These are phyloP conservation scores for Fomitopsis serialis DNA, from an alignment of 768 basidiomycete species.

Conservation along the genomic window DNA sequence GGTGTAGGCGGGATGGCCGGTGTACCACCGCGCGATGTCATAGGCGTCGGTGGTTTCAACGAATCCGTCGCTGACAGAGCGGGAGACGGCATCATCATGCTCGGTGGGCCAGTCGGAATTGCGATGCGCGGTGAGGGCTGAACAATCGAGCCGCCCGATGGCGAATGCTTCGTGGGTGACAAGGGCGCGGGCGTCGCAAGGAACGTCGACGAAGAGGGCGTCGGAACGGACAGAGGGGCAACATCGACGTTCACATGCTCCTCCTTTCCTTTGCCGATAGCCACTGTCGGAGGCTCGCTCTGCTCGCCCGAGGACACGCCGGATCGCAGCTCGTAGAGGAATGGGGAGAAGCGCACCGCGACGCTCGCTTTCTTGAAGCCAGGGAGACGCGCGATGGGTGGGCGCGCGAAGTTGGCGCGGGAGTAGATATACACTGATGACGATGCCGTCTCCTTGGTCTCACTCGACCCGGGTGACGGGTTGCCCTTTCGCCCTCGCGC, in stretches of 20 bases:
- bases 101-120: conserved; percentile 10
- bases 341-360: conserved; percentile 89
- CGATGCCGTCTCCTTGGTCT: conserved; percentile 32
- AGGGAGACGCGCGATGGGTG: conserved; percentile 91
- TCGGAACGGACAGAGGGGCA: conserved; percentile 12
- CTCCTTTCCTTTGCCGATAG: conserved; percentile 64
- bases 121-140: conserved; percentile 46
- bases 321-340: conserved; percentile 85
- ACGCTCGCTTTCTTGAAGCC: conserved; percentile 96
- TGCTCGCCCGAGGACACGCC: conserved; percentile 37
- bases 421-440: conserved; percentile 92
- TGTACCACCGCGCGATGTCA: conserved; percentile 48
- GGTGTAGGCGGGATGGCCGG: conserved; percentile 32
- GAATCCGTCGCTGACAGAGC: conserved; percentile 45
- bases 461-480: conserved; percentile 34
- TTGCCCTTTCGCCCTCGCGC: conserved; percentile 55
- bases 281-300: conserved; percentile 47
- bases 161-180: conserved; percentile 4
- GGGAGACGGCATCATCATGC: conserved; percentile 42
- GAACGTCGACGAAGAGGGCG: conserved; percentile 12
- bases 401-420: conserved; percentile 87
- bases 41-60: conserved; percentile 56
- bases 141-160: conserved; percentile 25
- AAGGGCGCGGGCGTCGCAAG: background rate
- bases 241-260: conserved; percentile 54